A percentile compares a stretch with the other conserved stretches of the same genome.
phyloP scores from a whole-genome alignment of 169 alveolate genomes.

The Toxoplasma gondii region DNA sequence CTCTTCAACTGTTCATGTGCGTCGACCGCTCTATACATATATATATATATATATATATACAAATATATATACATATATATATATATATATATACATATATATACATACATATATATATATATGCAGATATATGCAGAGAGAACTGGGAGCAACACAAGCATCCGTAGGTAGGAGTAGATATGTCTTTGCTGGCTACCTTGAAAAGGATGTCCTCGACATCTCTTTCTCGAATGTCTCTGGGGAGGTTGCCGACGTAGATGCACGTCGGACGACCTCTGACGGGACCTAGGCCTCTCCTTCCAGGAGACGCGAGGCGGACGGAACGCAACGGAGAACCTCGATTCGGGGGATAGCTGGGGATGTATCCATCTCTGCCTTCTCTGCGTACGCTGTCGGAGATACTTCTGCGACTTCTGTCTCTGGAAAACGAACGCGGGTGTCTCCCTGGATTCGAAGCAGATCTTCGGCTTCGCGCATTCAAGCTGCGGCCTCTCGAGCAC shows the following conservation, averaged over 20 bases:
- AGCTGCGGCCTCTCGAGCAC: too few species aligned
- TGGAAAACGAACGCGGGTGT: too few species aligned
- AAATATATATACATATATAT: too few species aligned
- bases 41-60: neutral
- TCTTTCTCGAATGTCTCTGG: constrained; percentile 34
- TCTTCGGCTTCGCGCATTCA: too few species aligned
- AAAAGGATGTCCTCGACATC: constrained; percentile 21
- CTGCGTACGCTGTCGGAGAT: neutral
- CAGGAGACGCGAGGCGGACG: neutral
- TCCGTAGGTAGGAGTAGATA: too few species aligned
- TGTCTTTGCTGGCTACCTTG: constrained; percentile 2
- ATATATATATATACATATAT: too few species aligned
- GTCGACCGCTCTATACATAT: too few species aligned
- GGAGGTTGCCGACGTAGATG: constrained; percentile 51
- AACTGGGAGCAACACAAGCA: too few species aligned
- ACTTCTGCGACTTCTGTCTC: neutral
- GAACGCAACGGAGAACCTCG: neutral
- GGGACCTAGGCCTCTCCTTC: constrained; percentile 11
- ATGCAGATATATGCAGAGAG: too few species aligned
- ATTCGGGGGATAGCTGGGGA: neutral
- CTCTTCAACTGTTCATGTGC: too few species aligned
- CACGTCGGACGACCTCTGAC: constrained; percentile 23
- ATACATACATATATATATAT: too few species aligned
- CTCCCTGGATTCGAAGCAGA: too few species aligned
- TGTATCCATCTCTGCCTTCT: neutral